Evolutionary conservation across 2,329 filamentous ascomycete genomes (phyloP).

Genomic region (Aspergillus thermomutatus): DNA sequence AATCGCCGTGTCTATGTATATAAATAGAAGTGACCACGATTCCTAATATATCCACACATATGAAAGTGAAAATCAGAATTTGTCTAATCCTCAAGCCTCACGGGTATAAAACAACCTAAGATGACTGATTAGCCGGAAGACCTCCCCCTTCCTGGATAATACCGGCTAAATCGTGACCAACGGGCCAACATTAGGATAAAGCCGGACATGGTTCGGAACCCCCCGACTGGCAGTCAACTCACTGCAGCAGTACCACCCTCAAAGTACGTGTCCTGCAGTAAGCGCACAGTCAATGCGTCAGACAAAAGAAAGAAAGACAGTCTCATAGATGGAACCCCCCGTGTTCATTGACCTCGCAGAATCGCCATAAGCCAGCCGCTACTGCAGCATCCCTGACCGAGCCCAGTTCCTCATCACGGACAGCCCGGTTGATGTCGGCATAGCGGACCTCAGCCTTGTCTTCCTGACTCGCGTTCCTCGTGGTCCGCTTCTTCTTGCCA

Average conservation of each 20-base stretch:
- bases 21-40: not conserved
- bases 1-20: not conserved
- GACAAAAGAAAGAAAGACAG: not conserved
- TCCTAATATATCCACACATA: not conserved
- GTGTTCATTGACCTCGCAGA: slow-evolving; percentile 63
- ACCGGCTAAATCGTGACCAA: not conserved
- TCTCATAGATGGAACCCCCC: slow-evolving; percentile 51
- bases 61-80: not conserved
- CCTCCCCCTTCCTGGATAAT: not conserved
- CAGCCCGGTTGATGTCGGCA: slow-evolving; percentile 72
- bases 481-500: slow-evolving; percentile 58
- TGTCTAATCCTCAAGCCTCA: not conserved
- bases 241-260: not conserved
- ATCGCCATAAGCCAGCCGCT: slow-evolving; percentile 72
- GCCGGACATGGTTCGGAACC: not conserved
- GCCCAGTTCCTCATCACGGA: slow-evolving; percentile 63
- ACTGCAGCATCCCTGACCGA: slow-evolving; percentile 65
- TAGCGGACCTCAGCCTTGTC: slow-evolving; percentile 58
- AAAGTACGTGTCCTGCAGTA: not conserved
- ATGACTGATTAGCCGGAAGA: not conserved
- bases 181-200: not conserved
- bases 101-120: not conserved
- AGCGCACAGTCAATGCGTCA: not conserved
- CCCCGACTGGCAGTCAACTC: not conserved
- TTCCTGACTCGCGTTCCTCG: slow-evolving; percentile 9